Evolutionary conservation across 1,139 yeast genomes (phyloP).

Genomic region (Diutina pseudorugosa): DNA sequence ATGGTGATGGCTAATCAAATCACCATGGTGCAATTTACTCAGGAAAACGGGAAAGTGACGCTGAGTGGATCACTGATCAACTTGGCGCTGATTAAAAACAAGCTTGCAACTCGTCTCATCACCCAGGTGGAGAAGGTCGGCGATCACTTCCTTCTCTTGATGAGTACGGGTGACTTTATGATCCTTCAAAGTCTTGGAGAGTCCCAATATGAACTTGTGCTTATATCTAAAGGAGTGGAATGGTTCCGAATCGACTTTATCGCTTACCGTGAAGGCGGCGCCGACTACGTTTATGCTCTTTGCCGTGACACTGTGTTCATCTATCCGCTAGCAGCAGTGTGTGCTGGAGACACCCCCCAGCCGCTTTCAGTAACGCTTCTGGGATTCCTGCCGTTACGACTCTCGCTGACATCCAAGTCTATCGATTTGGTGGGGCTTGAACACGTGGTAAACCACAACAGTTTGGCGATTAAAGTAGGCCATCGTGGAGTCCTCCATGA

Average conservation of each 20-base stretch:
- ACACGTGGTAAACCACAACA: not conserved
- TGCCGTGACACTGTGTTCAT: not conserved
- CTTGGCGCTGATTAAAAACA: constrained; percentile 19
- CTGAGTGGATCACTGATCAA: constrained; percentile 11
- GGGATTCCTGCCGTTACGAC: not conserved
- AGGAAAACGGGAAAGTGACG: not conserved
- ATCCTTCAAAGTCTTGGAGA: constrained; percentile 21
- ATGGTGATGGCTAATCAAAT: not conserved
- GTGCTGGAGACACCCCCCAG: not conserved
- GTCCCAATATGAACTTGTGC: not conserved
- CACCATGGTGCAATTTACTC: constrained; percentile 16
- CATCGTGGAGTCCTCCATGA: constrained; percentile 21
- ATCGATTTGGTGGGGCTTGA: not conserved
- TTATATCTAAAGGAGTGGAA: not conserved
- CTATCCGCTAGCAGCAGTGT: not conserved
- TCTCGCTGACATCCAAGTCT: not conserved
- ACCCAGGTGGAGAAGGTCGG: constrained; percentile 18
- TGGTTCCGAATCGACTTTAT: constrained; percentile 5
- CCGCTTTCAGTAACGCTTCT: not conserved
- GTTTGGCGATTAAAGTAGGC: not conserved
- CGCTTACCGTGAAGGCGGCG: constrained; percentile 6
- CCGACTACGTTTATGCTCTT: constrained; percentile 23
- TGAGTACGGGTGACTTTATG: constrained; percentile 27
- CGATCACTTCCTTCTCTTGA: constrained; percentile 24
- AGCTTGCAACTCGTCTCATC: constrained; percentile 15